Conservation (phyloP, 148 eudicot genomes). For the Persicaria tinctoria region DNA sequence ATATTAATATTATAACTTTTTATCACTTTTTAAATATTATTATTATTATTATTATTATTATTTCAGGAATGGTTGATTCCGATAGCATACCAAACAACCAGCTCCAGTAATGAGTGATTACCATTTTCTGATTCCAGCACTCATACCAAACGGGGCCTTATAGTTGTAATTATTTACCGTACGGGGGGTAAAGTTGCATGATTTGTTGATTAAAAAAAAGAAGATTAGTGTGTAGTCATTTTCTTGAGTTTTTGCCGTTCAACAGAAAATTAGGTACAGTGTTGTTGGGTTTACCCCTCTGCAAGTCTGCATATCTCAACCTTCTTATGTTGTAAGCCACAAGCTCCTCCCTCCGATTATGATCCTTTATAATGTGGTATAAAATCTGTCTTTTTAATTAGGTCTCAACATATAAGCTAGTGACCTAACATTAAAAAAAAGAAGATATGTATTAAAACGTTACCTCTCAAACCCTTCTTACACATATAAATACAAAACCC, state of each 20-base stretch:
- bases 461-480: not conserved
- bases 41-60: too few species aligned
- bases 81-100: too few species aligned
- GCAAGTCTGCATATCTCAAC: not conserved
- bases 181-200: too few species aligned
- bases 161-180: too few species aligned
- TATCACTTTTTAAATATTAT: too few species aligned
- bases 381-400: too few species aligned
- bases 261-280: constrained; percentile 17
- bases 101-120: too few species aligned
- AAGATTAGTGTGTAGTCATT: not conserved
- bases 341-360: constrained; percentile 12
- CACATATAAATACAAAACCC: not conserved
- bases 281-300: constrained; percentile 17
- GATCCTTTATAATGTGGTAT: not conserved
- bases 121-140: too few species aligned
- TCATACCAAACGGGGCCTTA: too few species aligned
- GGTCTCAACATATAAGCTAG: not conserved
- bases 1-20: too few species aligned
- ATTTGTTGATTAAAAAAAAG: not conserved
- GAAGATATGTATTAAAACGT: not conserved
- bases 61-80: too few species aligned
- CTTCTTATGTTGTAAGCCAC: constrained; percentile 7
- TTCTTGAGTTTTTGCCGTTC: constrained; percentile 9
- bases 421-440: not conserved